Conservation (phyloP, 208 protist species). For the Acanthamoeba triangularis region DNA sequence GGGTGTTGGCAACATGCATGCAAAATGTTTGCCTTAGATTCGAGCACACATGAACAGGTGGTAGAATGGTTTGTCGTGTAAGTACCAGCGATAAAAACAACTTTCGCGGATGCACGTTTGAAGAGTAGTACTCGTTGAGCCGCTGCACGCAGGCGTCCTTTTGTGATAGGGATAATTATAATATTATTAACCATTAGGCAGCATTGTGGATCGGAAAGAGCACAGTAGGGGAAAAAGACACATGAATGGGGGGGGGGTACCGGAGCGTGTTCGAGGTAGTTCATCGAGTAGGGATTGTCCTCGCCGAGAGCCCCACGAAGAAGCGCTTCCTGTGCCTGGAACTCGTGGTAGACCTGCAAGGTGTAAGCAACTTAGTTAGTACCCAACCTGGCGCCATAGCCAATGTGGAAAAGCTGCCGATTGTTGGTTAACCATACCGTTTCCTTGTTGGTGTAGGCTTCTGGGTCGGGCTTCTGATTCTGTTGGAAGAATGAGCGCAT, state of each 20-base stretch:
- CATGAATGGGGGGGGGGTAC: neutral
- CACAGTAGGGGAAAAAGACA: too few species aligned
- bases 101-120: neutral
- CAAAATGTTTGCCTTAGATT: too few species aligned
- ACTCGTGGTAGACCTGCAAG: slow-evolving; percentile 34
- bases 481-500: neutral
- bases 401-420: neutral
- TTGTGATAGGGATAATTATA: too few species aligned
- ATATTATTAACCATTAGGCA: too few species aligned
- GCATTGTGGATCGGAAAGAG: too few species aligned
- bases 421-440: neutral
- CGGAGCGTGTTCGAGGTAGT: slow-evolving; percentile 3
- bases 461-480: slow-evolving; percentile 35
- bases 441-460: neutral
- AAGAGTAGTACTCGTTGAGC: slow-evolving; percentile 32
- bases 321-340: slow-evolving; percentile 41
- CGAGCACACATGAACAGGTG: neutral
- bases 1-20: neutral
- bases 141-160: slow-evolving; percentile 10
- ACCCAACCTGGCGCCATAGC: neutral
- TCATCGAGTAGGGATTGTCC: slow-evolving; percentile 41
- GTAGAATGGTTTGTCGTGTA: neutral
- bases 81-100: slow-evolving; percentile 16
- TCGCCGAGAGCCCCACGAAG: neutral
- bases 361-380: neutral